These are phyloP conservation scores for Hura crepitans DNA, from an alignment of 441 rosid species.

Conservation along the genomic window DNA sequence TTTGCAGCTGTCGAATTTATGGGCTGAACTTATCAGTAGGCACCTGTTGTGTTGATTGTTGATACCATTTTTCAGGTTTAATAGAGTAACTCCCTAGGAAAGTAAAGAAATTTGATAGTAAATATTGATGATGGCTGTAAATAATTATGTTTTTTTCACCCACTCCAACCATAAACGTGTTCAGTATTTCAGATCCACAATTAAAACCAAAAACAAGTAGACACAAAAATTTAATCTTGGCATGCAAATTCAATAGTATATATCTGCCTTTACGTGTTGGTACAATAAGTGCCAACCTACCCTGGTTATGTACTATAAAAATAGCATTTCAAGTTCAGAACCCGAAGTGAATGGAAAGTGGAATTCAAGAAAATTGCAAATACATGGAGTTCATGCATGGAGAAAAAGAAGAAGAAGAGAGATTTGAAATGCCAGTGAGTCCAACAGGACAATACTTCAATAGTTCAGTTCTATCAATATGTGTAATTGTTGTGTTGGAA, in stretches of 20 bases:
- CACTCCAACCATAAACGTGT: background rate
- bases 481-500: slow-evolving; percentile 38
- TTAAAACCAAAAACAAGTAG: background rate
- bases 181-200: background rate
- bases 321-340: background rate
- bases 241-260: background rate
- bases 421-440: slow-evolving; percentile 35
- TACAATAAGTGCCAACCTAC: background rate
- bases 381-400: slow-evolving; percentile 16
- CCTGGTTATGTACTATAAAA: background rate
- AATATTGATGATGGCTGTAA: too few relatives aligned
- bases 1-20: too few relatives aligned
- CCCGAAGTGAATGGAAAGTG: background rate
- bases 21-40: background rate
- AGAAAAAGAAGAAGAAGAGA: slow-evolving; percentile 18
- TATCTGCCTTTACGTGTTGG: background rate
- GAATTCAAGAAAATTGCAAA: background rate
- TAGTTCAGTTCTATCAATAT: slow-evolving; percentile 36
- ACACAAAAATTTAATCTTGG: background rate
- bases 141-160: background rate
- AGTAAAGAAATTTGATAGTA: too few relatives aligned
- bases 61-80: too few relatives aligned
- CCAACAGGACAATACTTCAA: slow-evolving; percentile 46
- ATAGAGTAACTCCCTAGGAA: too few relatives aligned
- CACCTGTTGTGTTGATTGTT: too few relatives aligned